These are phyloP conservation scores for Vicia sativa DNA, from an alignment of 306 rosid species.

Conservation along the genomic window DNA sequence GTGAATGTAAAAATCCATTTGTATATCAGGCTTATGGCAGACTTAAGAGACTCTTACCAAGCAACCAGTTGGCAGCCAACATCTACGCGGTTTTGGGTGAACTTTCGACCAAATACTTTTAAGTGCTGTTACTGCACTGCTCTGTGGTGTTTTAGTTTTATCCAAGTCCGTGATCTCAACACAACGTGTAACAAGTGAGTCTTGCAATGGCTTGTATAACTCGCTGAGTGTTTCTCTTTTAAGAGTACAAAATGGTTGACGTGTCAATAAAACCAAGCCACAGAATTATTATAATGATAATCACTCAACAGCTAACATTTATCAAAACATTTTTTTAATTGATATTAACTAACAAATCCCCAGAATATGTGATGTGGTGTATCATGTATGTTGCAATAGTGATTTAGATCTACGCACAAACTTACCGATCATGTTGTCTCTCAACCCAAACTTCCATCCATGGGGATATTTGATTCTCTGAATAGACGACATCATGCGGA, in stretches of 20 bases:
- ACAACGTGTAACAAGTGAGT: slow-evolving; percentile 71
- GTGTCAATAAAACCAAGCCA: slow-evolving; percentile 21
- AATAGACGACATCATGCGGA: slow-evolving; percentile 91
- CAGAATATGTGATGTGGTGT: slow-evolving; percentile 2
- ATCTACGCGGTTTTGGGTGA: slow-evolving; percentile 78
- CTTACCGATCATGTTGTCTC: slow-evolving; percentile 68
- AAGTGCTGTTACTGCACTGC: slow-evolving; percentile 47
- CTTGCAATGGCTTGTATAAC: slow-evolving; percentile 80
- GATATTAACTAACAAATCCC: slow-evolving; percentile 10
- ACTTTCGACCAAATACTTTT: slow-evolving; percentile 84
- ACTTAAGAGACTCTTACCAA: slow-evolving; percentile 61
- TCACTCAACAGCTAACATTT: slow-evolving; percentile 19
- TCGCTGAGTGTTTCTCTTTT: slow-evolving; percentile 59
- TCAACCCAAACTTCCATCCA: slow-evolving; percentile 98
- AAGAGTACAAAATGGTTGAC: slow-evolving; percentile 18
- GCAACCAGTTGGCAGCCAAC: slow-evolving; percentile 98
- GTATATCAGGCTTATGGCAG: slow-evolving; percentile 19
- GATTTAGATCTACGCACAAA: slow-evolving; percentile 14
- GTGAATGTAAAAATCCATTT: slow-evolving; percentile 35
- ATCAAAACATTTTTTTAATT: neutral
- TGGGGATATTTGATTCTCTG: slow-evolving; percentile 79
- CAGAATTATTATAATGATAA: slow-evolving; percentile 16
- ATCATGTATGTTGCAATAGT: slow-evolving; percentile 12
- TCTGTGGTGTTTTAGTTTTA: slow-evolving; percentile 44
- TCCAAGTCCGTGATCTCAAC: slow-evolving; percentile 66